Percentiles rank a stretch among this genome's conserved stretches.
These are phyloP conservation scores for Rhinocladiella similis DNA, from an alignment of 2,329 filamentous ascomycete genomes.

Conservation along the genomic window DNA sequence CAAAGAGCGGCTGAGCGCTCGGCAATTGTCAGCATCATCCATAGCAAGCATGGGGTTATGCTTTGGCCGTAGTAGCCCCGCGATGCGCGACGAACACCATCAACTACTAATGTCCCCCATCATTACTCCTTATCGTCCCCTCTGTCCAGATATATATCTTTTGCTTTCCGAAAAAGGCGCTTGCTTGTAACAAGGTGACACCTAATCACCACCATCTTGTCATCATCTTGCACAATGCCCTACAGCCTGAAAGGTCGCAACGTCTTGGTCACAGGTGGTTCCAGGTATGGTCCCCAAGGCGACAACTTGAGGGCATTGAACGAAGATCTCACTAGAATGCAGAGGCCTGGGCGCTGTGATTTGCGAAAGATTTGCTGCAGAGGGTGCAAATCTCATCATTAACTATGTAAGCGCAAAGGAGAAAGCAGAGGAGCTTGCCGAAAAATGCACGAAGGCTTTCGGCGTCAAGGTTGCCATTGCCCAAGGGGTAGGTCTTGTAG, in stretches of 20 bases:
- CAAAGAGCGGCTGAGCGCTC: no score
- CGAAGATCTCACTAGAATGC: neutral
- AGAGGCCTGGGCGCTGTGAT: conserved; percentile 73
- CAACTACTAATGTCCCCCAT: no score
- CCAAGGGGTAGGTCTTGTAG: conserved; percentile 42
- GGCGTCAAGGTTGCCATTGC: conserved; percentile 56
- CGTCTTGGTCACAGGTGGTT: conserved; percentile 65
- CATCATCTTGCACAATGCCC: conserved; percentile 48
- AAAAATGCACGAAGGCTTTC: conserved; percentile 54
- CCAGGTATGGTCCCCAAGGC: conserved; percentile 49
- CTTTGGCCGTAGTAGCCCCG: no score
- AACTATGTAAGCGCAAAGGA: conserved; percentile 68
- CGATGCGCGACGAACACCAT: no score
- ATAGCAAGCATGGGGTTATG: no score
- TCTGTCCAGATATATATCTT: no score
- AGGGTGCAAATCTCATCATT: conserved; percentile 69
- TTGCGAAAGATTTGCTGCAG: conserved; percentile 64
- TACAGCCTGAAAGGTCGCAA: conserved; percentile 63
- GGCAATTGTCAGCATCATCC: no score
- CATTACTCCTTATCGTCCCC: no score
- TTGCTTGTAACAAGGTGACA: no score
- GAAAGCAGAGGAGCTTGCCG: conserved; percentile 60
- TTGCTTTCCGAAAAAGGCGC: no score
- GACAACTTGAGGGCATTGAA: neutral
- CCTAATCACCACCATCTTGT: no score